Conservation (phyloP, 1,284 basidiomycete species). For the Cutaneotrichosporon dermatis region DNA sequence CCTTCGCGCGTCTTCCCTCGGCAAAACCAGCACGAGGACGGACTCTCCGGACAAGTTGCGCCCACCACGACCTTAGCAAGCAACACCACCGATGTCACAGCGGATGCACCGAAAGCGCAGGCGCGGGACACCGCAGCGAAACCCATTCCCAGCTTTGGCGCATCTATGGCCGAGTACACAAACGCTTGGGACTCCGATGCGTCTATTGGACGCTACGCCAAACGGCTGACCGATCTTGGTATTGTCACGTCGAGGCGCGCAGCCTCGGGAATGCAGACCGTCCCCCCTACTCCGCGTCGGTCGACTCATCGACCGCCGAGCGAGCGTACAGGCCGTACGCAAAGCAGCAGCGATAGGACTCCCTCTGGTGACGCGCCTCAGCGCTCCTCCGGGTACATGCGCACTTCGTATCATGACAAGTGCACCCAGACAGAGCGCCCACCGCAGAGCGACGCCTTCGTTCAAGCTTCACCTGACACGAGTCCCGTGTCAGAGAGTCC, state of each 20-base stretch:
- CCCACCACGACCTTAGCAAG: too few species aligned
- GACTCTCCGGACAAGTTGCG: too few species aligned
- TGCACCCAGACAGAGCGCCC: conserved; percentile 34
- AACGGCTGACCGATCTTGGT: conserved; percentile 53
- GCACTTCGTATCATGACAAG: conserved; percentile 32
- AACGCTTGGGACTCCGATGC: conserved; percentile 81
- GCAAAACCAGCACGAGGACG: too few species aligned
- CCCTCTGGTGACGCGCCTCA: too few species aligned
- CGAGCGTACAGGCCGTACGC: too few species aligned
- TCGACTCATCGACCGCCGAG: background rate
- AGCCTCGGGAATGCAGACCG: conserved; percentile 16
- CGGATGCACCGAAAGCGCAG: too few species aligned
- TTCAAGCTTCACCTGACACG: conserved; percentile 24
- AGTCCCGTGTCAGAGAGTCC: background rate
- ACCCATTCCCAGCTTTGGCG: background rate
- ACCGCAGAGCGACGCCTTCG: conserved; percentile 27
- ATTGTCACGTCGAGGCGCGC: conserved; percentile 8
- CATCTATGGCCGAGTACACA: conserved; percentile 57
- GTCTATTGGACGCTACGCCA: conserved; percentile 70
- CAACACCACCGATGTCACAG: too few species aligned
- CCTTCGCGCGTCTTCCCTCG: conserved; percentile 67
- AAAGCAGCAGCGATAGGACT: too few species aligned
- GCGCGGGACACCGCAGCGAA: background rate
- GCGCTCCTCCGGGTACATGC: background rate
- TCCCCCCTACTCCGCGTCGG: conserved; percentile 24